phyloP scores from a whole-genome alignment of 2,329 filamentous ascomycete genomes.

The Domatiomyces catenatus region DNA sequence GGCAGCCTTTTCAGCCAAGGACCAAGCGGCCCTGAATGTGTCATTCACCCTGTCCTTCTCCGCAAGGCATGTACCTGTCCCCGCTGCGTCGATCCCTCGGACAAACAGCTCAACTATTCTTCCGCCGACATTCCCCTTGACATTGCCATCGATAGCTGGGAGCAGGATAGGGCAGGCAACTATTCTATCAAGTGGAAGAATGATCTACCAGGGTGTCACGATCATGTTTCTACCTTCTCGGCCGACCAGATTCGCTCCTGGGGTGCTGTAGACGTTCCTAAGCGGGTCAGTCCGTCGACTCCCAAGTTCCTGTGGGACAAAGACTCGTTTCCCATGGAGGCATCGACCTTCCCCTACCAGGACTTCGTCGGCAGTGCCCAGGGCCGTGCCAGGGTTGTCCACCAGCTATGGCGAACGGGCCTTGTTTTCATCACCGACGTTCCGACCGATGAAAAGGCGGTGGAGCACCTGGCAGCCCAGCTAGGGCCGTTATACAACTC shows the following conservation, averaged over 20 bases:
- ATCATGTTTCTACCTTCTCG: slow-evolving; percentile 6
- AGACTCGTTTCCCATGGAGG: slow-evolving; percentile 28
- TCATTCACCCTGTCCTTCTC: slow-evolving; percentile 20
- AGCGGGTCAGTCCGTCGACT: not conserved
- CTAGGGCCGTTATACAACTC: slow-evolving; percentile 71
- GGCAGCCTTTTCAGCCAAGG: not conserved
- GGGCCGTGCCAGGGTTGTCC: slow-evolving; percentile 46
- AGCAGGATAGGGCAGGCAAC: slow-evolving; percentile 26
- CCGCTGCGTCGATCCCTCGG: slow-evolving; percentile 40
- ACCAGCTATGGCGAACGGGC: slow-evolving; percentile 49
- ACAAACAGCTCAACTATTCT: slow-evolving; percentile 48
- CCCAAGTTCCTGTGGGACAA: slow-evolving; percentile 23
- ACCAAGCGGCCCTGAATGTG: not conserved
- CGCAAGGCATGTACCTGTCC: slow-evolving; percentile 42
- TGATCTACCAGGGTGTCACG: slow-evolving; percentile 34
- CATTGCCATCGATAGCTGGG: slow-evolving; percentile 27
- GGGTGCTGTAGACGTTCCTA: not conserved
- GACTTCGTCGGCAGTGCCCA: slow-evolving; percentile 51
- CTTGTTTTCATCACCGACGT: slow-evolving; percentile 63
- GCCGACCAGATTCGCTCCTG: not conserved
- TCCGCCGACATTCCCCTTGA: slow-evolving; percentile 46
- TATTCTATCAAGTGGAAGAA: slow-evolving; percentile 44
- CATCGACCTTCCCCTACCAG: slow-evolving; percentile 46
- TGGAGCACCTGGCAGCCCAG: slow-evolving; percentile 52
- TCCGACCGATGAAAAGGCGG: slow-evolving; percentile 49